Evolutionary conservation across 139 green algal species (phyloP), one percentile per base, ranked within the genome.

Genomic region (Eudorina sp.): DNA sequence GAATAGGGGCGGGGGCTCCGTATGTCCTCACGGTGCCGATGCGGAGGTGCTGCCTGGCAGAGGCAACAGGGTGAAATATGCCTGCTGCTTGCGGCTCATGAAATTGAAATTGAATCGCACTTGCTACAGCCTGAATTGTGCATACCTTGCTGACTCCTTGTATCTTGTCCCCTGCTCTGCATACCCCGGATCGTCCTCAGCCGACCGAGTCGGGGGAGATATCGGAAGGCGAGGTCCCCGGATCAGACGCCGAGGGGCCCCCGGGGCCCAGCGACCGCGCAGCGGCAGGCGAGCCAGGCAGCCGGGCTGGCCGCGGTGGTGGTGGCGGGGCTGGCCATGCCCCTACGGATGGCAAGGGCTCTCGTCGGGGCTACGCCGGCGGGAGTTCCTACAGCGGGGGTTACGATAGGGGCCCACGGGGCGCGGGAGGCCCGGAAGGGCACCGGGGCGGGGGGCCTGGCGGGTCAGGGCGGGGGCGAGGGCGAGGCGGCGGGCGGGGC

Each of bases 131-230:
- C n/a, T n/a, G n/a, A n/a, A n/a, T n/a, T n/a, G n/a, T n/a, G n/a
- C n/a, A n/a, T n/a, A n/a, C n/a, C n/a, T n/a, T n/a, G n/a, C n/a
- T n/a, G n/a, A n/a, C n/a, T n/a, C n/a, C n/a, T n/a, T 13, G 70
- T 58, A 19, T 79, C 41, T 53, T 53, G 38, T 53, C 16, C 41
- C n/a, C n/a, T n/a, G n/a, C n/a, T n/a, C n/a, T n/a, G n/a, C n/a
- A n/a, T n/a, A n/a, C n/a, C n/a, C n/a, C n/a, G n/a, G n/a, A n/a
- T n/a, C n/a, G n/a, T 29, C 45, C 43, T 18, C 80, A 86, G 80
- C 60, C 62, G 0, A 55, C 80, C 13, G 80, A 86, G 29, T 86
- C 80, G 4, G 80, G 80, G 19, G 80, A 86, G 80, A 62, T 86
- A 2, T 86, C 80, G 16, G 80, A 86, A 1, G 80, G 80, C 16